Evolutionary conservation across 176 grass and related monocot genomes (phyloP), one percentile per base, ranked within the genome.

Genomic region (Musa acuminata): DNA sequence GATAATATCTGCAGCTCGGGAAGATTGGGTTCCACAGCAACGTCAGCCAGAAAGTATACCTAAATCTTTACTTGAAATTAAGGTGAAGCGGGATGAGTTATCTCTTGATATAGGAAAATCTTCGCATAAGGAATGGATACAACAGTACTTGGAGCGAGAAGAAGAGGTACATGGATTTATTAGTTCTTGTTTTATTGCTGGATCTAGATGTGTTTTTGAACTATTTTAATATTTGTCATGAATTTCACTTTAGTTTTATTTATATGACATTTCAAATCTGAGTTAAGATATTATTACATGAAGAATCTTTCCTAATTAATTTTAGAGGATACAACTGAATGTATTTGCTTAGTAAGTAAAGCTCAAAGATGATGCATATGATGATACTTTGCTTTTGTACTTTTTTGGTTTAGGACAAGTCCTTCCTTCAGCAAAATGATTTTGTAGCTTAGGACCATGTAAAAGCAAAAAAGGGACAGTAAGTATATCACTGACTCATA

Each of bases 131-230:
- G 87, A 88, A 53, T 98, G 94, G 94, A 98, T 98, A 75, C 88
- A 75, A 53, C 94, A 93, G 54, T 98, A 98, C 78, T 88, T 98
- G 94, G 94, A 98, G 78, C 86, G 85, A 14, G 83, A 98, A 87
- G 85, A 97, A 71, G 90, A 97, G 79, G 90, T 71, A 49, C 16
- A 53, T 17, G 29, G 64, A 35, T 72, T 64, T 63, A 55, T 67
- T 62, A 49, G 43, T 72, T 22, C 22, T 22, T 51, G 51, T 64
- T 60, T 74, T 51, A 53, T 53, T 26, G 13, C 4, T 43, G 35
- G 35, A 3, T 43, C 4, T 76, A 19, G n/a, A 16, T 14, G 13
- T 17, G 26, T 68, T 25, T 35, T 68, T 68, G 23, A 68, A 68
- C 57, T 21, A 60, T 20, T 60, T n/a, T 60, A 60, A 19, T 60